A percentile compares a stretch with the other conserved stretches of the same genome.
These are phyloP conservation scores for Sambucus nigra DNA, from an alignment of 129 eudicot species.

Conservation along the genomic window DNA sequence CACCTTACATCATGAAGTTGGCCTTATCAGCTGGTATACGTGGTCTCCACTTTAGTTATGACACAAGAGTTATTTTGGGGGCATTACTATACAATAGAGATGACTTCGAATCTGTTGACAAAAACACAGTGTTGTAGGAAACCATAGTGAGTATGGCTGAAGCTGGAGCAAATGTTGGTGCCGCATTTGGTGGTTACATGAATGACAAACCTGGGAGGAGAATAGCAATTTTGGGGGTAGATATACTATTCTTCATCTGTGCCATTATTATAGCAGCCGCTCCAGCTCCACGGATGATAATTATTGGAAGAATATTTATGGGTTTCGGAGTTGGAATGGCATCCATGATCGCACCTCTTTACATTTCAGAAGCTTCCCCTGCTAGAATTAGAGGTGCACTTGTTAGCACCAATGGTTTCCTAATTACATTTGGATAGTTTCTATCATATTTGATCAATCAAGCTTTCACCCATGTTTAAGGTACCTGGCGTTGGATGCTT, in stretches of 20 bases:
- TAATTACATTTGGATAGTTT: conserved; percentile 7
- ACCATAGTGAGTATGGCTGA: conserved; percentile 7
- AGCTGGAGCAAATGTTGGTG: conserved; percentile 2
- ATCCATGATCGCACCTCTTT: conserved; percentile 13
- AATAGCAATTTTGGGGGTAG: conserved; percentile 5
- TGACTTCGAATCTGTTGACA: conserved; percentile 8
- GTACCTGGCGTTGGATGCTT: too few relatives aligned
- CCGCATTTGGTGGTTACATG: conserved; percentile 11
- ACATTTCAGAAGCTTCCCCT: conserved; percentile 16
- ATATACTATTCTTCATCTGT: conserved; percentile 4
- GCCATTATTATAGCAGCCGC: conserved; percentile 7
- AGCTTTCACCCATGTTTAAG: too few relatives aligned
- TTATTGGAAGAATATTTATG: conserved; percentile 8
- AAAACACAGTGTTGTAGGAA: conserved; percentile 5
- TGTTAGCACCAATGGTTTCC: conserved; percentile 14
- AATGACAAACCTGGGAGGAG: conserved; percentile 11
- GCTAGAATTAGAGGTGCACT: conserved; percentile 14
- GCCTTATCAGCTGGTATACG: too few relatives aligned
- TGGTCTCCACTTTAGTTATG: too few relatives aligned
- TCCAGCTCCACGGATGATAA: conserved; percentile 4
- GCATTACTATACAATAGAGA: conserved; percentile 16
- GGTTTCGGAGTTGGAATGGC: conserved; percentile 16
- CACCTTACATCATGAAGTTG: too few relatives aligned
- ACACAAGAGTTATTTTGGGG: conserved; percentile 12
- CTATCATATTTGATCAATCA: too few relatives aligned